phyloP scores from a whole-genome alignment of 2,329 filamentous ascomycete genomes.

The Diaporthe sp. region DNA sequence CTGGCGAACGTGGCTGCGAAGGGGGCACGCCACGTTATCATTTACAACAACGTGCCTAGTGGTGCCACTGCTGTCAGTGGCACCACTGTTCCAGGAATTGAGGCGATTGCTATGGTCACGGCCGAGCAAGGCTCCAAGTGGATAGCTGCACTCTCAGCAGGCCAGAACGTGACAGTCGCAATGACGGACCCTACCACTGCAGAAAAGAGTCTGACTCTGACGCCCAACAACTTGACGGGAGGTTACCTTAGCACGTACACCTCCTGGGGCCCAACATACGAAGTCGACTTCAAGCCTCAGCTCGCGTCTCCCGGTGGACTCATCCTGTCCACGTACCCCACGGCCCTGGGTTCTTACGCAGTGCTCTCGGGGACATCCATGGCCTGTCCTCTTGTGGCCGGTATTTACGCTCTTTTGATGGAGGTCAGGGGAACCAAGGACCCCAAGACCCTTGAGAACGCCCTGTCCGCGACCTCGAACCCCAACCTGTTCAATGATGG shows the following conservation, averaged over 20 bases:
- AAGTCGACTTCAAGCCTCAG: slow-evolving; percentile 60
- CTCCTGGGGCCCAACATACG: slow-evolving; percentile 59
- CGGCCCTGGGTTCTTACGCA: slow-evolving; percentile 53
- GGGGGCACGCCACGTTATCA: slow-evolving; percentile 69
- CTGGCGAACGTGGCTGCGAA: slow-evolving; percentile 60
- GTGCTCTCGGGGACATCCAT: slow-evolving; percentile 66
- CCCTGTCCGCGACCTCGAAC: slow-evolving; percentile 60
- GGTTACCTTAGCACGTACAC: slow-evolving; percentile 54
- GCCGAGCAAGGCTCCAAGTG: slow-evolving; percentile 54
- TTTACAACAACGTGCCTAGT: slow-evolving; percentile 65
- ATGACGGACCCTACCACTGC: slow-evolving; percentile 55
- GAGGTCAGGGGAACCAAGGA: slow-evolving; percentile 62
- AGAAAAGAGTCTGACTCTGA: slow-evolving; percentile 45
- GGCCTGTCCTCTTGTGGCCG: slow-evolving; percentile 62
- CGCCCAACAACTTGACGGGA: slow-evolving; percentile 55
- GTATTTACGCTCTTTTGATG: slow-evolving; percentile 63
- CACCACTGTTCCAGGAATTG: slow-evolving; percentile 43
- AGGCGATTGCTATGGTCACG: slow-evolving; percentile 54
- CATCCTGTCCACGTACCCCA: slow-evolving; percentile 63
- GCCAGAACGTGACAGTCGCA: slow-evolving; percentile 54
- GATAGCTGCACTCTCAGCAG: slow-evolving; percentile 54
- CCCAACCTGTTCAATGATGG: slow-evolving; percentile 61
- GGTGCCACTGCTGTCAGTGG: slow-evolving; percentile 49
- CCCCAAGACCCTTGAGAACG: slow-evolving; percentile 59
- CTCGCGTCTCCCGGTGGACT: slow-evolving; percentile 58